Percentiles rank a stretch among this genome's conserved stretches.
Evolutionary conservation across 805 yeast genomes (phyloP).

Genomic region (Metschnikowia lochheadii): DNA sequence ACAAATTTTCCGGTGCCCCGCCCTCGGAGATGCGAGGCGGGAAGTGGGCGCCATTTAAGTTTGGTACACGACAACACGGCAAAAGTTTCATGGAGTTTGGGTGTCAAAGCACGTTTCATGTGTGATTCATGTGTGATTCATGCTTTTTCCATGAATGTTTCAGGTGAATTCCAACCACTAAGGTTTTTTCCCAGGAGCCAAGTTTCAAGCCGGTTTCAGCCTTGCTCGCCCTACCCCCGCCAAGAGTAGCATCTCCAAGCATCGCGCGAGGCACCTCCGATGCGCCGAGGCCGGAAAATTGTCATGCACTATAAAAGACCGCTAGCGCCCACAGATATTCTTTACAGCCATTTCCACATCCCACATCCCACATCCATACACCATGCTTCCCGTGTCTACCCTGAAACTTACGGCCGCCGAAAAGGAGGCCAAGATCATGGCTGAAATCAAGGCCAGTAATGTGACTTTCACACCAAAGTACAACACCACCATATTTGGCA

Average conservation of each 20-base stretch:
- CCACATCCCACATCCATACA: not conserved
- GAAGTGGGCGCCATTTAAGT: not conserved
- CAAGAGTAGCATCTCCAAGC: not conserved
- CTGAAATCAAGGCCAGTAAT: slow-evolving; percentile 34
- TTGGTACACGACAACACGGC: not conserved
- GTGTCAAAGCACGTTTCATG: too few relatives aligned
- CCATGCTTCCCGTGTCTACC: slow-evolving; percentile 8
- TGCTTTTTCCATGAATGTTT: not conserved
- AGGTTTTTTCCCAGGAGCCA: too few relatives aligned
- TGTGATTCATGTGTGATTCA: too few relatives aligned
- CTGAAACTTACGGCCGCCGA: slow-evolving; percentile 30
- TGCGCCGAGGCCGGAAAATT: slow-evolving; percentile 2
- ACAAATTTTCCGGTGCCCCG: slow-evolving; percentile 6
- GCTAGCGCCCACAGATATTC: not conserved
- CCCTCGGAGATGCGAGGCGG: slow-evolving; percentile 3
- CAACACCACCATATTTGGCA: slow-evolving; percentile 39
- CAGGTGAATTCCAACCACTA: not conserved
- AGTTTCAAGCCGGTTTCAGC: not conserved
- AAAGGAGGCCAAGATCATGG: slow-evolving; percentile 45
- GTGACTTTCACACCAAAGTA: slow-evolving; percentile 37
- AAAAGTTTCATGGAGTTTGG: too few relatives aligned
- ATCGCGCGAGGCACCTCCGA: not conserved
- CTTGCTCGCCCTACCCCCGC: not conserved
- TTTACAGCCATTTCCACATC: not conserved
- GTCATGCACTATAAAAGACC: not conserved